Percentiles rank a stretch among this genome's conserved stretches.
phyloP scores from a whole-genome alignment of 192 early-diverging fungal genomes.

The Coemansia sp. region DNA sequence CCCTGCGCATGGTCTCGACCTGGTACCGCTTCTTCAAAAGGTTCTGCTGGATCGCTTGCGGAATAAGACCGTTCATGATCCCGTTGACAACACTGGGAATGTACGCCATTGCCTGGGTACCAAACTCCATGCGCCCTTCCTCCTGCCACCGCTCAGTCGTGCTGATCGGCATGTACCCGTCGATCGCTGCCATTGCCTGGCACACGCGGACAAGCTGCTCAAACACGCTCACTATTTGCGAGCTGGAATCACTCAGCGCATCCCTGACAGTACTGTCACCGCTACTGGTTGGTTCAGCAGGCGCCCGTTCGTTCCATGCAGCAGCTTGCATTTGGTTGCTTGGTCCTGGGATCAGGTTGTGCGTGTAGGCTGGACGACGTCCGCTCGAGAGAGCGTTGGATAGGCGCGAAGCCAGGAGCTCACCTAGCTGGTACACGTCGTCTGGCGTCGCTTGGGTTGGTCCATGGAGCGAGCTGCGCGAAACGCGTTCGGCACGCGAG shows the following conservation, averaged over 20 bases:
- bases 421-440: slow-evolving; percentile 43
- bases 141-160: slow-evolving; percentile 84
- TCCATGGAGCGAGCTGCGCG: slow-evolving; percentile 27
- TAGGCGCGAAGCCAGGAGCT: slow-evolving; percentile 34
- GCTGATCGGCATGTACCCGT: slow-evolving; percentile 66
- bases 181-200: slow-evolving; percentile 55
- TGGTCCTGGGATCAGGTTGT: slow-evolving; percentile 24
- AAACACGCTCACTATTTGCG: slow-evolving; percentile 21
- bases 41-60: slow-evolving; percentile 70
- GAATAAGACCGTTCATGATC: slow-evolving; percentile 70
- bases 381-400: slow-evolving; percentile 34
- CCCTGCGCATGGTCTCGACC: slow-evolving; percentile 39
- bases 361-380: slow-evolving; percentile 38
- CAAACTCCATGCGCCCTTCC: slow-evolving; percentile 81
- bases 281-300: neutral
- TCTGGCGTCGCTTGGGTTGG: slow-evolving; percentile 30
- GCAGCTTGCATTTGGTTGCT: slow-evolving; percentile 16
- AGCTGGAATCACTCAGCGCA: slow-evolving; percentile 19
- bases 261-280: slow-evolving; percentile 15
- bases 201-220: slow-evolving; percentile 39
- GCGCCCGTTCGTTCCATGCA: slow-evolving; percentile 12
- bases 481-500: slow-evolving; percentile 45
- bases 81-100: slow-evolving; percentile 61
- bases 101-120: slow-evolving; percentile 60
- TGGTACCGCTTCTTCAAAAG: slow-evolving; percentile 43